Conservation (phyloP, 106 monocot genomes). For the Acorus calamus region DNA sequence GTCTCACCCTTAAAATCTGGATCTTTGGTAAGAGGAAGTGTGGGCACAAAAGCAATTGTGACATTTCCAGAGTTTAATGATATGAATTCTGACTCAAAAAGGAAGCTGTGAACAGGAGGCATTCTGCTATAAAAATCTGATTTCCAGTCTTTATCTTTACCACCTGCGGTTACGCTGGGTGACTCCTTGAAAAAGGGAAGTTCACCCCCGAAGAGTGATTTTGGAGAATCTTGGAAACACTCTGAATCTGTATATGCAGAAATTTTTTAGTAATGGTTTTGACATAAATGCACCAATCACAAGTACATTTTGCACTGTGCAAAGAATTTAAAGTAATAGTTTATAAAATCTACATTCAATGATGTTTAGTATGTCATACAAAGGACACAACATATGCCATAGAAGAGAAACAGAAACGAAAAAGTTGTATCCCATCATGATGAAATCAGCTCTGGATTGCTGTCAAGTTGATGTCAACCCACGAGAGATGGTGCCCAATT, state of each 20-base stretch:
- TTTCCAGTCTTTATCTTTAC: neutral
- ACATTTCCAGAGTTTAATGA: conserved; percentile 48
- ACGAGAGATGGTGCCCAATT: too few relatives aligned
- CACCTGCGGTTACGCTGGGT: conserved; percentile 1
- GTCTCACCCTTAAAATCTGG: conserved; percentile 6
- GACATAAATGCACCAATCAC: too few relatives aligned
- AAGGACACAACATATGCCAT: too few relatives aligned
- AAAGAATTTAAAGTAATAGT: too few relatives aligned
- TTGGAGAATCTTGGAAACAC: conserved; percentile 5
- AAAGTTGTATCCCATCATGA: too few relatives aligned
- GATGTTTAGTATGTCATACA: too few relatives aligned
- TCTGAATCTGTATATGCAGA: conserved; percentile 16
- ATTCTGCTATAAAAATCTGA: conserved; percentile 12
- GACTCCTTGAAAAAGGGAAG: conserved; percentile 12
- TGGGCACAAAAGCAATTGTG: conserved; percentile 45
- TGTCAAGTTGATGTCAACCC: too few relatives aligned
- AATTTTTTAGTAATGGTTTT: neutral
- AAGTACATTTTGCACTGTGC: too few relatives aligned
- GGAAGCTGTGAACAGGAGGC: conserved; percentile 32
- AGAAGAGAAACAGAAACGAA: too few relatives aligned
- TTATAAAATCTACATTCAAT: too few relatives aligned
- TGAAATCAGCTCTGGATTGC: too few relatives aligned
- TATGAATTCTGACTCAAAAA: conserved; percentile 53
- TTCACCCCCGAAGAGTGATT: conserved; percentile 6
- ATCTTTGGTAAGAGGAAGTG: conserved; percentile 28